Conservation (phyloP, 352 stramenopile species). For the Peronospora belbahrii region DNA sequence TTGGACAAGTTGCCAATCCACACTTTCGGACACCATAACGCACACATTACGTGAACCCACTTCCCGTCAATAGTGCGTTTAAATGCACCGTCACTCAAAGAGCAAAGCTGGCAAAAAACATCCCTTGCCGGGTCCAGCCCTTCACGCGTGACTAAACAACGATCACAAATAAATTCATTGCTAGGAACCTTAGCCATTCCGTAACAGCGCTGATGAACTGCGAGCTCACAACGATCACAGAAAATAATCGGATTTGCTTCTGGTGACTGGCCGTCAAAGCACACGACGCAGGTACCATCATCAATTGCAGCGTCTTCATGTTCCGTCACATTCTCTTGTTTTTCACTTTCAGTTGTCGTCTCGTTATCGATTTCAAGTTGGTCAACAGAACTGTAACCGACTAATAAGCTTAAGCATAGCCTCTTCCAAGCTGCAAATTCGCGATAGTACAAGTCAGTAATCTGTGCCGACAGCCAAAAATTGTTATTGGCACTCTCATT, state of each 20-base stretch:
- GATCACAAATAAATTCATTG: conserved; percentile 86
- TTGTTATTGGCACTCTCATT: conserved; percentile 25
- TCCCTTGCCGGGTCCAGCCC: conserved; percentile 37
- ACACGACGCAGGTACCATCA: conserved; percentile 84
- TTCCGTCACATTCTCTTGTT: conserved; percentile 19
- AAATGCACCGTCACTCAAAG: conserved; percentile 76
- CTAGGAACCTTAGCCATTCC: conserved; percentile 74
- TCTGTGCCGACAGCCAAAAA: conserved; percentile 21
- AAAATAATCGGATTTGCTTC: conserved; percentile 88
- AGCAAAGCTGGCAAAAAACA: conserved; percentile 84
- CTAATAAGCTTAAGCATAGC: conserved; percentile 55
- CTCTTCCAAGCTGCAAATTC: conserved; percentile 75
- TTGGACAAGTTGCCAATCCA: conserved; percentile 79
- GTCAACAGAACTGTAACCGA: conserved; percentile 35
- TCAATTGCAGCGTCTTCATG: conserved; percentile 55
- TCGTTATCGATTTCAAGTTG: conserved; percentile 7
- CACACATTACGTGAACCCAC: conserved; percentile 86
- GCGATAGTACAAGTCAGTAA: conserved; percentile 61
- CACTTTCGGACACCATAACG: conserved; percentile 83
- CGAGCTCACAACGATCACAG: conserved; percentile 83
- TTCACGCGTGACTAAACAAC: conserved; percentile 55
- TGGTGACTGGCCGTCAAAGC: conserved; percentile 82
- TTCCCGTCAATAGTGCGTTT: conserved; percentile 81
- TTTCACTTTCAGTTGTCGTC: conserved; percentile 10
- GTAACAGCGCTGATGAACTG: conserved; percentile 87